phyloP scores from a whole-genome alignment of 129 eudicot genomes.

The Chrysanthemum lavandulifolium region DNA sequence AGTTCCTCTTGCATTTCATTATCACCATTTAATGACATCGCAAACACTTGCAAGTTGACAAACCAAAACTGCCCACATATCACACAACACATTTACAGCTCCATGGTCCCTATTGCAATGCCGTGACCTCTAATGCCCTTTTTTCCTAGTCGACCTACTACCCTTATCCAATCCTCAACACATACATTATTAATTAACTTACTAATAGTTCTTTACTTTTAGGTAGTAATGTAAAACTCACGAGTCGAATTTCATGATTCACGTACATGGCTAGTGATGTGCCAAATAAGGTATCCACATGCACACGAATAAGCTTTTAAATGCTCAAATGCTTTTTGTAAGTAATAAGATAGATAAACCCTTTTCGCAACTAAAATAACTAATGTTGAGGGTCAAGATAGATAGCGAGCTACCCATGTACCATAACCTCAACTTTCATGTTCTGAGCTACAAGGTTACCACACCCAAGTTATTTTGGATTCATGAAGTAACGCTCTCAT shows the following conservation, averaged over 20 bases:
- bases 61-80: conserved; percentile 28
- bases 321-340: background rate
- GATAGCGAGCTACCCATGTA: background rate
- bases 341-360: background rate
- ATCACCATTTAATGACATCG: conserved; percentile 24
- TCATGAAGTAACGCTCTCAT: too few species aligned
- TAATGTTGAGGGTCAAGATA: background rate
- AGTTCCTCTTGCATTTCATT: background rate
- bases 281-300: background rate
- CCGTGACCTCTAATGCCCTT: conserved; percentile 28
- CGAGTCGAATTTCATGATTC: background rate
- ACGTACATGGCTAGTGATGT: background rate
- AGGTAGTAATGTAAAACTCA: background rate
- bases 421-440: too few species aligned
- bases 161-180: background rate
- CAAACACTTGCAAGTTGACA: conserved; percentile 12
- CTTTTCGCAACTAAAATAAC: background rate
- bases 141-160: background rate
- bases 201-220: background rate
- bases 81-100: conserved; percentile 2
- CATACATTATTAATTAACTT: background rate
- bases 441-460: too few species aligned
- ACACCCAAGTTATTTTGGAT: too few species aligned
- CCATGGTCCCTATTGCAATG: conserved; percentile 26
- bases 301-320: background rate